Base-by-base conservation (phyloP, 768 basidiomycete genomes). In the Auriculariales sp. region DNA sequence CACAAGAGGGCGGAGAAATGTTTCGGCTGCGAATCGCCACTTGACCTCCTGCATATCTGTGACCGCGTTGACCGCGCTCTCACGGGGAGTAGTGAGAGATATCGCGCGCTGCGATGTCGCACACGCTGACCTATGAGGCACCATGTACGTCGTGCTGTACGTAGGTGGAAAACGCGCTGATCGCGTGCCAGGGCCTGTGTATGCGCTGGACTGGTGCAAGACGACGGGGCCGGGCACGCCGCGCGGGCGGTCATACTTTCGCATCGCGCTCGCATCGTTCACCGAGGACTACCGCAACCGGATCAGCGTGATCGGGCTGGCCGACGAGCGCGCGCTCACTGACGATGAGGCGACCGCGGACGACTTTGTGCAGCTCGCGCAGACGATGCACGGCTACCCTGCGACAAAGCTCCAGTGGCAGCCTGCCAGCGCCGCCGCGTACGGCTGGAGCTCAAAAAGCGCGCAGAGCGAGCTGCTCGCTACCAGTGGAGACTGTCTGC, bases 361-460 rank as follows among this genome's bases (percentile, higher is more conserved):
- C 7, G 87, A 93, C 67, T 95, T 94, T 61, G 79, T 82, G 33
- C 82, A 83, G 4, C 74, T 93, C 19, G 90, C 88, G 52, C 81
- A 87, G 56, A 78, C 82, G 1, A 75, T 79, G 54, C 86, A 95
- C 55, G 83, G 87, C 39, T 97, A 94, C 67, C 95, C 95, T 15
- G 88, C 90, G 9, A 97, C 92, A 12, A 84, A 80, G 62, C 66
- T 97, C 45, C 90, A 85, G 58, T 98, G 92, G 87, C 91, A 95
- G 56, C 95, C 95, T 15, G 73, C 75, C 3, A 74, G 77, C 25
- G 71, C 85, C 19, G 66, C 71, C 28, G 73, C 69, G 36, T 75
- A 77, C 61, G 62, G 70, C 35, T 87, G 87, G 84, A 70, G 77
- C 4, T 77, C 79, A 63, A 86, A 81, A 62, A 71, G 74, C 3